These are phyloP conservation scores for Ambrosiella cleistominuta DNA, from an alignment of 2,329 filamentous ascomycete species.

Conservation along the genomic window DNA sequence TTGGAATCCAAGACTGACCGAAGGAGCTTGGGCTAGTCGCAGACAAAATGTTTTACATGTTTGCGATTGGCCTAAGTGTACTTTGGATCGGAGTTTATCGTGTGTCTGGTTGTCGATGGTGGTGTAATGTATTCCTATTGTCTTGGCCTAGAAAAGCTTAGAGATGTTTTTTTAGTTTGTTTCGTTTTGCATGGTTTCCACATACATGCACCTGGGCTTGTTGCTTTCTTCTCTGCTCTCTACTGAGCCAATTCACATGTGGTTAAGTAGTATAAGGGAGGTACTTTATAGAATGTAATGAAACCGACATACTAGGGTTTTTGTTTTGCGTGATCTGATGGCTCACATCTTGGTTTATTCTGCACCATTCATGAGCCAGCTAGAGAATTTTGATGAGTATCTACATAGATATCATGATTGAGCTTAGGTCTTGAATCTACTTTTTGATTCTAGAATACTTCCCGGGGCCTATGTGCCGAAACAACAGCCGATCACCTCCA, in stretches of 20 bases:
- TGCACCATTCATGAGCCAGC: background rate
- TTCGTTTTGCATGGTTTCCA: background rate
- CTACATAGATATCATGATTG: too few relatives aligned
- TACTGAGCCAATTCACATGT: background rate
- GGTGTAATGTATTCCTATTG: slow-evolving; percentile 13
- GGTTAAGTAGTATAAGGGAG: background rate
- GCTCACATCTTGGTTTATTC: too few relatives aligned
- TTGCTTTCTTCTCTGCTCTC: slow-evolving; percentile 6
- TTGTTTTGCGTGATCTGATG: background rate
- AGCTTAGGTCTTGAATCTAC: too few relatives aligned
- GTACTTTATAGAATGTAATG: background rate
- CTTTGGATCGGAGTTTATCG: background rate
- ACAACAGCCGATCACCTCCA: too few relatives aligned
- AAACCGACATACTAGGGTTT: background rate
- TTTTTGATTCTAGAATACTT: too few relatives aligned
- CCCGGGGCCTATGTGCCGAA: too few relatives aligned
- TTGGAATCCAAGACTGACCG: background rate
- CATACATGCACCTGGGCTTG: background rate
- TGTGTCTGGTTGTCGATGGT: background rate
- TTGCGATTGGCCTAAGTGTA: background rate
- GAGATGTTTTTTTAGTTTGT: slow-evolving; percentile 3
- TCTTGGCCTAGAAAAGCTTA: slow-evolving; percentile 8
- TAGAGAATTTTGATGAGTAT: background rate
- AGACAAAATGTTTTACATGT: background rate
- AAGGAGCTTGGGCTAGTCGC: background rate